phyloP scores from a whole-genome alignment of 768 basidiomycete species.

The Boletellus sp. region DNA sequence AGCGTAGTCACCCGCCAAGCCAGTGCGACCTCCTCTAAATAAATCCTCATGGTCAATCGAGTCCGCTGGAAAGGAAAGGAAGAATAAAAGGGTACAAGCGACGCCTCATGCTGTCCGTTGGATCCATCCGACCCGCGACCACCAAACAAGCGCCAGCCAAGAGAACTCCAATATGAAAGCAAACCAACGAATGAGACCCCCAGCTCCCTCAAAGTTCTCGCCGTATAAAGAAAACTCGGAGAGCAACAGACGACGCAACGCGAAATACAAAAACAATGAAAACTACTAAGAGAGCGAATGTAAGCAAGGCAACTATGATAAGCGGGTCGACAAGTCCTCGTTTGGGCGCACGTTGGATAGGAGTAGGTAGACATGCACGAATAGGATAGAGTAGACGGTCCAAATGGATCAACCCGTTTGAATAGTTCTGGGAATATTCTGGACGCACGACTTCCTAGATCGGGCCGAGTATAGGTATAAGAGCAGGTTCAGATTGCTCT shows the following conservation, averaged over 20 bases:
- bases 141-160: too few relatives aligned
- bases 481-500: constrained; percentile 6
- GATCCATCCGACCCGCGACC: not conserved
- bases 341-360: constrained; percentile 19
- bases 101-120: constrained; percentile 15
- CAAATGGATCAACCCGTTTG: constrained; percentile 15
- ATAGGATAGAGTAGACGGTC: constrained; percentile 25
- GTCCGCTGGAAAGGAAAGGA: constrained; percentile 14
- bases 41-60: constrained; percentile 13
- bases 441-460: constrained; percentile 27
- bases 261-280: constrained; percentile 13
- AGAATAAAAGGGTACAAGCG: constrained; percentile 18
- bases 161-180: not conserved
- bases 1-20: not conserved
- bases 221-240: not conserved
- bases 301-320: constrained; percentile 33
- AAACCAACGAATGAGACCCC: too few relatives aligned
- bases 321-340: constrained; percentile 25
- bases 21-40: constrained; percentile 3
- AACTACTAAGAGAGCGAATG: constrained; percentile 17
- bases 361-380: constrained; percentile 19
- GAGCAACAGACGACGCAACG: constrained; percentile 6
- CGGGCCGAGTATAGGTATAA: constrained; percentile 8
- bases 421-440: constrained; percentile 23
- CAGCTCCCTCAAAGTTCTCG: not conserved